phyloP scores from a whole-genome alignment of 768 basidiomycete species.

The Kwoniella pini region DNA sequence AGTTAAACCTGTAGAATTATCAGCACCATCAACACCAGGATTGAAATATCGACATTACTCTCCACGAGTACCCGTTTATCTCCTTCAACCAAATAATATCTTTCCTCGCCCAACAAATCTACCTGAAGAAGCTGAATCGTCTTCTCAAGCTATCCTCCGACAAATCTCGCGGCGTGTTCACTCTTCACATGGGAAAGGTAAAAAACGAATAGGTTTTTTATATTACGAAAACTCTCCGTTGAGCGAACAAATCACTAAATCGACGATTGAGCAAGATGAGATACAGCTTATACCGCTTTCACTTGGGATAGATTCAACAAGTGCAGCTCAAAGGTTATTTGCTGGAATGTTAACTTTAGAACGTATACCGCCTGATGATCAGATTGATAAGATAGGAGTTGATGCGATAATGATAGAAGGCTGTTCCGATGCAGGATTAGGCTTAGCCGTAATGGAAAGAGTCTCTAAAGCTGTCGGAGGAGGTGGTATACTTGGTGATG shows the following conservation, averaged over 20 bases:
- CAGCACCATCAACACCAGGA: conserved; percentile 93
- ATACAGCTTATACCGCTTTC: conserved; percentile 33
- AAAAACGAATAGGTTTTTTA: conserved; percentile 31
- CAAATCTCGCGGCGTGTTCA: conserved; percentile 1
- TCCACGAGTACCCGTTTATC: conserved; percentile 78
- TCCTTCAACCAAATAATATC: conserved; percentile 58
- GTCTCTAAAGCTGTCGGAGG: conserved; percentile 84
- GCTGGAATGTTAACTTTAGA: conserved; percentile 84
- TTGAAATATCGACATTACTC: conserved; percentile 99
- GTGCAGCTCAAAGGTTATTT: conserved; percentile 79
- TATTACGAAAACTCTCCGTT: conserved; percentile 44
- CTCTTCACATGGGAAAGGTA: neutral
- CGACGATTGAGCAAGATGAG: neutral
- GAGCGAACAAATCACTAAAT: conserved; percentile 10
- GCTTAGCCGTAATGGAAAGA: conserved; percentile 92
- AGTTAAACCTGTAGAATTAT: neutral
- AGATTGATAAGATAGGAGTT: conserved; percentile 58
- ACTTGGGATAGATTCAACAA: conserved; percentile 56
- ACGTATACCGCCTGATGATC: neutral
- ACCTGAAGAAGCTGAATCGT: conserved; percentile 41
- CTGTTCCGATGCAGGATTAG: conserved; percentile 74
- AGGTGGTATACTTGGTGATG: conserved; percentile 35
- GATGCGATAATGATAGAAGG: conserved; percentile 84
- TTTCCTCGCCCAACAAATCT: conserved; percentile 58
- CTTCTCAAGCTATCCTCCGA: conserved; percentile 16